Percentiles rank a stretch among this genome's conserved stretches.
Evolutionary conservation across 257 asterid species (phyloP).

Genomic region (Solanum clarkiae): DNA sequence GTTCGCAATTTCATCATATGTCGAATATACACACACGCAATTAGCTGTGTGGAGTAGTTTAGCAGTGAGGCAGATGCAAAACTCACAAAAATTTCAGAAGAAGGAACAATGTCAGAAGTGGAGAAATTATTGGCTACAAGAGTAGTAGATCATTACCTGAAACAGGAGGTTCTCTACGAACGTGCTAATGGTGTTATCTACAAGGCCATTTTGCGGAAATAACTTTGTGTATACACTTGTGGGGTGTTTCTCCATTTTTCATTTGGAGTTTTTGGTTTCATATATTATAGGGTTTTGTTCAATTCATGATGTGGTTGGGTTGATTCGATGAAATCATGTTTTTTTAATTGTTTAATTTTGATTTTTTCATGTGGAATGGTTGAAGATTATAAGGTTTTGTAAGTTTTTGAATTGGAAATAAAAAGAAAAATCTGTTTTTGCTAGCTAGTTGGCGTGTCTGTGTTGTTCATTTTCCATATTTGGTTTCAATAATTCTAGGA

Average conservation of each 20-base stretch:
- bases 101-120: not conserved
- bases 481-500: not conserved
- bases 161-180: constrained; percentile 76
- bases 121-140: constrained; percentile 19
- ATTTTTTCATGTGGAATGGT: not conserved
- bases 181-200: constrained; percentile 90
- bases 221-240: not conserved
- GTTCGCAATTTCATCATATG: not conserved
- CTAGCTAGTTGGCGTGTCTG: not conserved
- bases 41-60: not conserved
- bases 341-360: not conserved
- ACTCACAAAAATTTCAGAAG: not conserved
- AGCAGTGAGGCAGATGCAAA: not conserved
- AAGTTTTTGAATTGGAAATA: not conserved
- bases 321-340: not conserved
- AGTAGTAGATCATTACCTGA: constrained; percentile 87
- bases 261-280: not conserved
- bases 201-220: constrained; percentile 92
- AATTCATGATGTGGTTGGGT: not conserved
- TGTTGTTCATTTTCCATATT: not conserved
- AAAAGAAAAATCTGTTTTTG: not conserved
- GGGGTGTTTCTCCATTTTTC: not conserved
- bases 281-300: not conserved
- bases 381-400: not conserved
- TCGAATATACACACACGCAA: not conserved